Base-by-base conservation (phyloP, 441 rosid species). In the Pelargonium fulgidum region DNA sequence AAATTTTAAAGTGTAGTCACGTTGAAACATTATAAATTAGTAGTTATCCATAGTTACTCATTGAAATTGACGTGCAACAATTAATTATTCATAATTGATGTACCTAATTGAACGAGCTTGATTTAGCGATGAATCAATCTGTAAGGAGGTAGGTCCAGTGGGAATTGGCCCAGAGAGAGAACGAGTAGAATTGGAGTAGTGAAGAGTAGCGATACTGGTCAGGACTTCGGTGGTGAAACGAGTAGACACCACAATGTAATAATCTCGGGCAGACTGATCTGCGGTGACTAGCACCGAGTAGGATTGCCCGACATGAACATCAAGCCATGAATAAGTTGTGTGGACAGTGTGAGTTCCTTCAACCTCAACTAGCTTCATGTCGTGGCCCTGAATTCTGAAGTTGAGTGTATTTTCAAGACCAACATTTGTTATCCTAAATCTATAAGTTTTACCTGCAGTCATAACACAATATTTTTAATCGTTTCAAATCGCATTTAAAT, bases 341-440 rank as follows among this genome's bases (percentile, higher is more conserved):
- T 95, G 99, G 19, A 92, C 82, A 7, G 96, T 88, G 62, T 95
- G 98, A 0, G 95, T 89, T 20, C 99, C 99, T 77, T 94, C 99
- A 0, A 89, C 93, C 83, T 94, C 99, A 7, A 92, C 97, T 76
- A 94, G 70, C 75, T 74, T 90, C 93, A 94, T 76, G 24, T 69
- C 80, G 70, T 94, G 99, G 74, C 82, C 83, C 75, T 92, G 98
- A 82, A 94, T 86, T 13, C 97, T 80, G 79, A 94, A 87, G 79
- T 92, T 92, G 50, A 94, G 81, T 41, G 97, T 81, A 62, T 82
- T 73, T 70, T 87, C 85, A 72, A 92, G 67, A 48, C 99, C 98
- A 48, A 92, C 97, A 62, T 94, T 94, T 68, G 96, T 92, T 83
- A 94, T 85, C 68, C 99, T 85, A 26, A 92, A 71, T 74, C 98